Conservation (phyloP, 345 rosid genomes). For the Eucalyptus pumila region DNA sequence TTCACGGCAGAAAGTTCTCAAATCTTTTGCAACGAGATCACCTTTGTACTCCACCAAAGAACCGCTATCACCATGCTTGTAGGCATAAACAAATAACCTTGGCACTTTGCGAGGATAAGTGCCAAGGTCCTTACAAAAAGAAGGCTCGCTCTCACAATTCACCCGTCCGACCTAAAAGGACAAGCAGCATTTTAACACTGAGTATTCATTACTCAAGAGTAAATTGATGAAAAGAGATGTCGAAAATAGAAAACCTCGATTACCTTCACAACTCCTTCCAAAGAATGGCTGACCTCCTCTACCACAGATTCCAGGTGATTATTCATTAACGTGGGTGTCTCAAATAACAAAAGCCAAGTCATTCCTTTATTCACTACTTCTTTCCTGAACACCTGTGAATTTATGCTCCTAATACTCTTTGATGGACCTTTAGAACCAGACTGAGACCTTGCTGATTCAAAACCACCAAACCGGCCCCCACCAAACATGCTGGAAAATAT, state of each 20-base stretch:
- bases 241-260: neutral
- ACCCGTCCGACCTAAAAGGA: conserved; percentile 53
- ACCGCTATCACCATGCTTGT: conserved; percentile 31
- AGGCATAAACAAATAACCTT: conserved; percentile 56
- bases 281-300: conserved; percentile 47
- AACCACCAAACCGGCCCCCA: conserved; percentile 41
- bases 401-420: conserved; percentile 30
- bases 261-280: conserved; percentile 89
- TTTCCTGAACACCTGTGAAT: conserved; percentile 42
- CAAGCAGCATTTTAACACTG: neutral
- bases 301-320: conserved; percentile 39
- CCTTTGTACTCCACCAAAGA: conserved; percentile 71
- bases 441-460: conserved; percentile 37
- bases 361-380: conserved; percentile 65
- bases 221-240: neutral
- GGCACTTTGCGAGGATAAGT: conserved; percentile 39
- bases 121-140: conserved; percentile 62
- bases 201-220: neutral
- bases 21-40: conserved; percentile 36
- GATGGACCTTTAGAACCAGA: conserved; percentile 27
- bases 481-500: conserved; percentile 55
- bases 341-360: conserved; percentile 79
- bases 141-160: conserved; percentile 63
- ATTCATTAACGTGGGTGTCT: conserved; percentile 36
- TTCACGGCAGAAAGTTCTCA: conserved; percentile 67